Evolutionary conservation across 2,329 filamentous ascomycete species (phyloP), one percentile per base, ranked within the genome.

Genomic region (Colletotrichum eremochloae): DNA sequence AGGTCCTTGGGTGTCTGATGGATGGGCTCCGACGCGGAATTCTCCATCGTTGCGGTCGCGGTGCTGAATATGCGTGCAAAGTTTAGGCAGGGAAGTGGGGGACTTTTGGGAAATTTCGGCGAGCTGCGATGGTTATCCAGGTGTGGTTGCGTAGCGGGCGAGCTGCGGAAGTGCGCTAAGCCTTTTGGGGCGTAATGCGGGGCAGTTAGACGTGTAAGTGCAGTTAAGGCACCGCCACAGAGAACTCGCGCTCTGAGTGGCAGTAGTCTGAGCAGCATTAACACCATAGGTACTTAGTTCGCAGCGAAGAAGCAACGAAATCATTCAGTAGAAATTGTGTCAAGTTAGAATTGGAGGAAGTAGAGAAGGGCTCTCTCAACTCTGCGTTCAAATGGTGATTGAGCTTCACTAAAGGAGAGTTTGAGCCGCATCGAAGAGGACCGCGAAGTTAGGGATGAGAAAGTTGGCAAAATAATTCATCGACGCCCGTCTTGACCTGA

Each of bases 91-190:
- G 44, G 67, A 71, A 71, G 67, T 70, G 68, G 71, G 67, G 67
- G 68, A 71, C 48, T 63, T 71, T 48, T 73, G 33, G 44, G 70
- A 70, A 72, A 70, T 73, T 73, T 71, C 8, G 71, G 40, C 61
- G 67, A 72, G 60, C 50, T 62, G 60, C 40, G 66, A 72, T 70
- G 48, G 61, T 46, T 48, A 48, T 36, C 61, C 46, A 44, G 66
- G 40, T 36, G 46, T 46, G 38, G 53, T 63, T 71, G 68, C 68
- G 57, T 44, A 57, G 60, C 48, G 46, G 55, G 20, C 24, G 46
- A 50, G 52, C 46, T 60, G 67, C 20, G 48, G 36, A 61, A 48
- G 20, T 8, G 50, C 66, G 55, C 70, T 72, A 70, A 61, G 14
- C 61, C 33, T 1, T n/a, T 69, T 57, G 31, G 5, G 48, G 66